Conservation (phyloP, 1,284 basidiomycete species). For the Lignosus rhinocerotis region DNA sequence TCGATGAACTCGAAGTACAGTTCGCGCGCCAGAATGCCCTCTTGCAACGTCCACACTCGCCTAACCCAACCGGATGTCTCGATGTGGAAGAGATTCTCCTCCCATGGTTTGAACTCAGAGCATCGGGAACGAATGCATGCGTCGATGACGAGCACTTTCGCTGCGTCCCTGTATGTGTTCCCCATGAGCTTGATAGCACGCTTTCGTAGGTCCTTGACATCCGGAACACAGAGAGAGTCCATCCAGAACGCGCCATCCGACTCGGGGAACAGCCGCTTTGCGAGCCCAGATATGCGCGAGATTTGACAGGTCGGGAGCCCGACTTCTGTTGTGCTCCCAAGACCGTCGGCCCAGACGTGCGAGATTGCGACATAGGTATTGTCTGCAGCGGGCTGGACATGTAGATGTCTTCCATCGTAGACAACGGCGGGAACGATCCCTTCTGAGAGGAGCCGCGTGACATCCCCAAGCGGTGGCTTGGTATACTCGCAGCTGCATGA, state of each 20-base stretch:
- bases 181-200: conserved; percentile 19
- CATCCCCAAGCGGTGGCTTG: conserved; percentile 7
- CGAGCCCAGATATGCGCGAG: conserved; percentile 8
- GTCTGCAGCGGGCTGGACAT: not conserved
- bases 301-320: conserved; percentile 21
- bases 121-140: not conserved
- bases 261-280: conserved; percentile 2
- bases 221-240: conserved; percentile 23
- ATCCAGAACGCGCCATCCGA: conserved; percentile 20
- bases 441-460: conserved; percentile 1
- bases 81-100: not conserved
- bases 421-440: not conserved
- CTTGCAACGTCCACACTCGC: conserved; percentile 24
- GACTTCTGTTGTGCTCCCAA: conserved; percentile 22
- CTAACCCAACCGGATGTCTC: conserved; percentile 11
- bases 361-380: conserved; percentile 20
- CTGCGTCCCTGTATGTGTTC: conserved; percentile 13
- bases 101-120: not conserved
- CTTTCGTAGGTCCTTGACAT: conserved; percentile 1
- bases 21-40: conserved; percentile 16
- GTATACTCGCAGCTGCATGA: conserved; percentile 9
- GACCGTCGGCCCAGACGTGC: conserved; percentile 24
- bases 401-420: conserved; percentile 1
- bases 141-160: conserved; percentile 7
- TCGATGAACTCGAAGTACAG: conserved; percentile 14